Conservation (phyloP, 129 eudicot species). For the Helianthus tuberosus region DNA sequence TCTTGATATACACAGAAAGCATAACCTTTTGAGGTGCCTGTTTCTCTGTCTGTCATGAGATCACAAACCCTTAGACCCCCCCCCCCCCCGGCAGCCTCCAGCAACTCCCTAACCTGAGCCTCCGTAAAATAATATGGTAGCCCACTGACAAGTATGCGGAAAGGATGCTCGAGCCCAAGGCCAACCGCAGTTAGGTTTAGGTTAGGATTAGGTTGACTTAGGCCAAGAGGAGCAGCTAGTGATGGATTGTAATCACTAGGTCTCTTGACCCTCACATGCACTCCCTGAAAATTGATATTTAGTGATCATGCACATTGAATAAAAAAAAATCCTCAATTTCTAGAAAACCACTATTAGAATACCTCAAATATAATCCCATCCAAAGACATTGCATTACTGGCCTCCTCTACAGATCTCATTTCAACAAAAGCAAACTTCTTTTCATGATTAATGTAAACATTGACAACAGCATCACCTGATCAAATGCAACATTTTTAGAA, state of each 20-base stretch:
- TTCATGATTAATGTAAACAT: conserved; percentile 93
- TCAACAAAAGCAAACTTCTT: conserved; percentile 99
- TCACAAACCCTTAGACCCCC: too few species aligned
- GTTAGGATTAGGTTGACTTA: conserved; percentile 93
- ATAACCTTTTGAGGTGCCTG: too few species aligned
- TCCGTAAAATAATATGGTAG: too few species aligned
- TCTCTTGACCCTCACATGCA: conserved; percentile 87
- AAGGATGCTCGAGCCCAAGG: conserved; percentile 1
- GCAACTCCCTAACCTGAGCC: too few species aligned
- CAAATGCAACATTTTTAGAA: too few species aligned
- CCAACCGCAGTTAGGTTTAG: conserved; percentile 94
- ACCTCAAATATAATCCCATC: conserved; percentile 96
- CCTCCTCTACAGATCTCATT: conserved; percentile 98
- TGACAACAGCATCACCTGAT: conserved; percentile 95
- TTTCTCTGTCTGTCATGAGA: too few species aligned
- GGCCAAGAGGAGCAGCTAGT: conserved; percentile 95
- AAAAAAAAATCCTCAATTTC: too few species aligned
- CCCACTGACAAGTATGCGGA: too few species aligned
- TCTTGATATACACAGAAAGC: too few species aligned
- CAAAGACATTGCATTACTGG: conserved; percentile 97
- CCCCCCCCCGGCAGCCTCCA: too few species aligned
- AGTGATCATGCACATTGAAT: too few species aligned
- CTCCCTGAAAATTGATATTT: conserved; percentile 50
- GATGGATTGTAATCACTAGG: conserved; percentile 98
- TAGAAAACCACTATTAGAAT: neutral